Percentiles rank a stretch among this genome's conserved stretches.
Conservation (phyloP, 805 yeast species). For the Maudiozyma bulderi region DNA sequence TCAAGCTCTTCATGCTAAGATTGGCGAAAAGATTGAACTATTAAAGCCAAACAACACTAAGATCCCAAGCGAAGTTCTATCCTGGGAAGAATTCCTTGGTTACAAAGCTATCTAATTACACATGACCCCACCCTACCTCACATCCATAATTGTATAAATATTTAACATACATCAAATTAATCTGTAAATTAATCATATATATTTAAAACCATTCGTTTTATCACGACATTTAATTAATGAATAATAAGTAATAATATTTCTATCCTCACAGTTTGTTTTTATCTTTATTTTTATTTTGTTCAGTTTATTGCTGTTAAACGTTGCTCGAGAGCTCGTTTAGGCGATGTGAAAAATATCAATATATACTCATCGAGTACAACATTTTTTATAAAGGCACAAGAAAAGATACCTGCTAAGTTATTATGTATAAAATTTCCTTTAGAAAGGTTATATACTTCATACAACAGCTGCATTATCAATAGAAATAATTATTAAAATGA, state of each 20-base stretch:
- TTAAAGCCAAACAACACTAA: constrained; percentile 42
- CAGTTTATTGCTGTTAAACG: background rate
- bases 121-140: background rate
- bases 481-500: background rate
- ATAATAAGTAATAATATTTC: background rate
- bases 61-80: constrained; percentile 76
- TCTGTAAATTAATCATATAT: background rate
- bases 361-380: no score
- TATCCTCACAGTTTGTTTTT: background rate
- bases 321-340: no score
- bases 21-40: constrained; percentile 39
- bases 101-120: constrained; percentile 63
- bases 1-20: constrained; percentile 63
- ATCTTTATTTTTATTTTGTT: background rate
- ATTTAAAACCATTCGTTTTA: background rate
- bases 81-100: constrained; percentile 97
- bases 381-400: no score
- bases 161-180: background rate
- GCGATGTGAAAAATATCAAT: no score
- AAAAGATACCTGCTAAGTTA: no score
- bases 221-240: background rate
- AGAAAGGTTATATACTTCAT: no score
- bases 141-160: background rate
- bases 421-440: no score
- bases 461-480: no score